phyloP scores from a whole-genome alignment of 352 stramenopile genomes.

The Phytophthora foliorum region DNA sequence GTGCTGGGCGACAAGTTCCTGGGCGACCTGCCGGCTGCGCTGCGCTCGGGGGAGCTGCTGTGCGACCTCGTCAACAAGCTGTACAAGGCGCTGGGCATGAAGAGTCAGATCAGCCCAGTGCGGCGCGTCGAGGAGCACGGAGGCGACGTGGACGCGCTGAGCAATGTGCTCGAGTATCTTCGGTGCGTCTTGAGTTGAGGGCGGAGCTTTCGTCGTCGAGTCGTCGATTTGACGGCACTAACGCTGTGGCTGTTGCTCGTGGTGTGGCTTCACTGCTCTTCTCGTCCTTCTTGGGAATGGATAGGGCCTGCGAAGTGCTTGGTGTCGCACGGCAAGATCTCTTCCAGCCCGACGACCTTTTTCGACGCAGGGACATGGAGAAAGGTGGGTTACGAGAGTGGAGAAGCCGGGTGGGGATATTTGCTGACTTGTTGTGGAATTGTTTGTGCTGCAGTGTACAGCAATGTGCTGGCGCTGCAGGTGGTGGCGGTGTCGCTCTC shows the following conservation, averaged over 20 bases:
- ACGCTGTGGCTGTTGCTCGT: constrained; percentile 19
- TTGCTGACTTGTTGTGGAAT: constrained; percentile 8
- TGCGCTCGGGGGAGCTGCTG: constrained; percentile 71
- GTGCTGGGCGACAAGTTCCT: constrained; percentile 83
- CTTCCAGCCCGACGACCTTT: constrained; percentile 80
- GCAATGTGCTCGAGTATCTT: constrained; percentile 77
- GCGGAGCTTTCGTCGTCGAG: constrained; percentile 12
- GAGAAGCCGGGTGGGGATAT: too few species aligned
- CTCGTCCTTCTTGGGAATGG: constrained; percentile 17
- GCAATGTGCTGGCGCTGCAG: constrained; percentile 83
- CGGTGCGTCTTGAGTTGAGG: constrained; percentile 43
- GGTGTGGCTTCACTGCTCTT: constrained; percentile 23
- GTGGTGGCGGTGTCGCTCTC: constrained; percentile 77
- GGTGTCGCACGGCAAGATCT: constrained; percentile 67
- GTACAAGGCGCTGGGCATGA: constrained; percentile 84
- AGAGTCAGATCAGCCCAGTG: constrained; percentile 53
- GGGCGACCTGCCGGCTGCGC: constrained; percentile 54
- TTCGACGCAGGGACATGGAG: constrained; percentile 64
- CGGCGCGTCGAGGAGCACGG: constrained; percentile 15
- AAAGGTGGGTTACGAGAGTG: too few species aligned
- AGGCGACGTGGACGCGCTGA: constrained; percentile 29
- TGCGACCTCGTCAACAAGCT: constrained; percentile 80
- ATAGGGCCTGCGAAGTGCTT: constrained; percentile 73
- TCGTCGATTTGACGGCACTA: constrained; percentile 17
- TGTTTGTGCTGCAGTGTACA: constrained; percentile 64